Evolutionary conservation across 2,329 filamentous ascomycete genomes (phyloP), one percentile per base, ranked within the genome.

Genomic region (Pseudogymnoascus sp.): DNA sequence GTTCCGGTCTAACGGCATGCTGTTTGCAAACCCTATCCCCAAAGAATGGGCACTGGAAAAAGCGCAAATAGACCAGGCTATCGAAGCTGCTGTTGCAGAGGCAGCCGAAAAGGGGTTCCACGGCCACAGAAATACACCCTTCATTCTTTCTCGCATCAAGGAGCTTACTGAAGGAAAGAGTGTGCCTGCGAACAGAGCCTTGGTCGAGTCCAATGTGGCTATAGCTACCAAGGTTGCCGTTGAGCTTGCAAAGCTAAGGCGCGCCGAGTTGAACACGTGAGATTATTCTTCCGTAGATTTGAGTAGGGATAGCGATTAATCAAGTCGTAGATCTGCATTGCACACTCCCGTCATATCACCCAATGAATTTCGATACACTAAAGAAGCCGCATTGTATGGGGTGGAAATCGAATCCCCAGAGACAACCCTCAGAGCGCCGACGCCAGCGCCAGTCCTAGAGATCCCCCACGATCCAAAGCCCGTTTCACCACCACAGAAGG

Each of bases 11-110:
- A 50, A 33, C 65, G 95, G 93, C 7, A 77, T 97, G 62, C 79
- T 93, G 64, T 93, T 99, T 72, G 93, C 93, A 63, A 97, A 96
- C 72, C 93, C 88, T 0, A 84, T 90, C 9, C 86, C 88, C 0
- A 73, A 77, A 60, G 76, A 86, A 59, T 76, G 80, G 66, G 83
- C 84, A 3, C 83, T 90, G 61, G 78, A 84, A 0, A 85, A 85
- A 65, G 74, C 76, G 4, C 78, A 85, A 62, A 87, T 88, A 72
- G 80, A 87, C 66, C 68, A 70, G 23, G 79, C 83, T 26, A 85
- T 88, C 61, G 73, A 79, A 19, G 75, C 82, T 67, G 85, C 85
- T 2, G 75, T 88, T 31, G 72, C 76, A 60, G 78, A 83, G 64
- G 83, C 84, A 4, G 75, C 80, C 19, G 72, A 77, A 50, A 77